phyloP scores from a whole-genome alignment of 2,329 filamentous ascomycete genomes.

The Ceratocystis ficicola region DNA sequence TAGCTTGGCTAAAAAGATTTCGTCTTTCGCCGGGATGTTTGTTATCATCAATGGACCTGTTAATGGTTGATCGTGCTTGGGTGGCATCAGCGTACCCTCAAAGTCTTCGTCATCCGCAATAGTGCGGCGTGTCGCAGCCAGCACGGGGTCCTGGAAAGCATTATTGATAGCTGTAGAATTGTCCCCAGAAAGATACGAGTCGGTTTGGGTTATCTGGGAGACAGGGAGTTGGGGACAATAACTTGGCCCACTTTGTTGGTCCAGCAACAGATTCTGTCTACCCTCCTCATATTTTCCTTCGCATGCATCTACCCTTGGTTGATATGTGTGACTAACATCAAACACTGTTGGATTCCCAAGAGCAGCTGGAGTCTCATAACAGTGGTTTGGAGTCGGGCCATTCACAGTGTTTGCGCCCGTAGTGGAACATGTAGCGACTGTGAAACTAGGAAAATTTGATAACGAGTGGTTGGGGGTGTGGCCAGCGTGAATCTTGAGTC shows the following conservation, averaged over 20 bases:
- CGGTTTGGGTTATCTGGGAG: neutral
- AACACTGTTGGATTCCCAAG: slow-evolving; percentile 10
- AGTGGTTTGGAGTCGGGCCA: slow-evolving; percentile 20
- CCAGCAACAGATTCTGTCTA: neutral
- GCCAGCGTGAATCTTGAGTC: slow-evolving; percentile 50
- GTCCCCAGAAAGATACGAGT: neutral
- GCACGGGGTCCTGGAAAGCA: slow-evolving; percentile 1
- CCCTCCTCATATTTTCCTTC: neutral
- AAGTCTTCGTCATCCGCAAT: neutral
- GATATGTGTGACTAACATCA: slow-evolving; percentile 6
- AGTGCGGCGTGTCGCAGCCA: neutral
- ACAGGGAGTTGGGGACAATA: neutral
- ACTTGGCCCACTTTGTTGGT: neutral
- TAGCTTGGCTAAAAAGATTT: slow-evolving; percentile 40
- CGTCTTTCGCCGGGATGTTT: slow-evolving; percentile 45
- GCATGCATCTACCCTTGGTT: neutral
- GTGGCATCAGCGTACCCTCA: slow-evolving; percentile 30
- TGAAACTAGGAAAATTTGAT: slow-evolving; percentile 36
- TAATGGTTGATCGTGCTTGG: slow-evolving; percentile 36
- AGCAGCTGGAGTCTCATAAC: slow-evolving; percentile 20
- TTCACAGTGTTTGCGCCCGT: slow-evolving; percentile 15
- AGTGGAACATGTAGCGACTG: slow-evolving; percentile 23
- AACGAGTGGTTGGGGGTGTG: slow-evolving; percentile 51
- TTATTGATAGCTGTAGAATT: neutral
- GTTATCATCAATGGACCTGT: slow-evolving; percentile 43